Percentiles rank a stretch among this genome's conserved stretches.
Evolutionary conservation across 2,329 filamentous ascomycete species (phyloP).

Genomic region (Aaosphaeria arxii): DNA sequence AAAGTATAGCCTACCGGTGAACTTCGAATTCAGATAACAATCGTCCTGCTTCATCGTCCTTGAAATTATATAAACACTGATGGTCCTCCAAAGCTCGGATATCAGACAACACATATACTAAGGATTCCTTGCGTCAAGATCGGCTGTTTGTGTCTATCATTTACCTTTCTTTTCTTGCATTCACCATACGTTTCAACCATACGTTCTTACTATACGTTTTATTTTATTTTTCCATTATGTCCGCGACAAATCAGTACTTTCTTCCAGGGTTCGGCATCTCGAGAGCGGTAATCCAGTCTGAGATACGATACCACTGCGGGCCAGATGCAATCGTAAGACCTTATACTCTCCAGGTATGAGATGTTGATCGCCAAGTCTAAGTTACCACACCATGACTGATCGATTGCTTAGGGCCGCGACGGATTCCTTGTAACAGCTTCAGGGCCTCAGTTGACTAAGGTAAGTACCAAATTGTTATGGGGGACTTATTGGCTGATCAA

Average conservation of each 20-base stretch:
- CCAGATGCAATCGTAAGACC: conserved; percentile 42
- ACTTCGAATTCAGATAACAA: no score
- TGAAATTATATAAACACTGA: no score
- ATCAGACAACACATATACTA: no score
- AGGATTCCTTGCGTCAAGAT: no score
- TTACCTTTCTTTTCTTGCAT: no score
- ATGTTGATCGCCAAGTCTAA: neutral
- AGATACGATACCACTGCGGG: conserved; percentile 43
- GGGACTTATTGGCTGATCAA: conserved; percentile 8
- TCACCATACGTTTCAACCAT: no score
- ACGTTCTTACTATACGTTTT: no score
- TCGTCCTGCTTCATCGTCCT: no score
- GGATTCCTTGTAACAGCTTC: conserved; percentile 42
- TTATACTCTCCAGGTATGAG: conserved; percentile 40
- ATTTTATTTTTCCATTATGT: no score
- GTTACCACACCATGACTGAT: conserved; percentile 13
- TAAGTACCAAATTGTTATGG: conserved; percentile 9
- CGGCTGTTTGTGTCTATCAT: no score
- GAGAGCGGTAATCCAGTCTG: conserved; percentile 42
- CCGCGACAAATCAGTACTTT: conserved; percentile 37
- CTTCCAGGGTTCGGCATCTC: conserved; percentile 43
- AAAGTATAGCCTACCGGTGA: no score
- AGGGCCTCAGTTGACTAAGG: conserved; percentile 41
- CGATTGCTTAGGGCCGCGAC: conserved; percentile 34
- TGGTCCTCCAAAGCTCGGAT: no score